Base-by-base conservation (phyloP, 2,329 filamentous ascomycete genomes). In the Beauveria caledonica region DNA sequence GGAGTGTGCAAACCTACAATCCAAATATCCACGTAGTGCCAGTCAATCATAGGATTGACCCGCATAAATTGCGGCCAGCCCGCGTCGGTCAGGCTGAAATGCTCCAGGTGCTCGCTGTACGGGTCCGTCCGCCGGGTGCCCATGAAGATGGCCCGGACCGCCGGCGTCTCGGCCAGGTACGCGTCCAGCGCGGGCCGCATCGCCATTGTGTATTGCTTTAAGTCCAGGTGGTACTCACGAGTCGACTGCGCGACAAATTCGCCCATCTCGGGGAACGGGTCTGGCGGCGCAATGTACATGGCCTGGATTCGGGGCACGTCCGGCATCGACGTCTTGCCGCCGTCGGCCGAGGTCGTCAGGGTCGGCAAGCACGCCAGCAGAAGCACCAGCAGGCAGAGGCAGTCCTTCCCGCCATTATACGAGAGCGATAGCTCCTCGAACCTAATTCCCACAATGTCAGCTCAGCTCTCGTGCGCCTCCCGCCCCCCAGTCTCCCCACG, bases 361-460 rank as follows among this genome's bases (percentile, higher is more conserved):
- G 60, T 55, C 44, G 81, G 76, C 58, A 83, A 77, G 66, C 77
- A 80, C 63, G 88, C 86, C 66, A 97, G 86, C 70, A 96, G 90
- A 65, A 97, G 80, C 68, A 97, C 83, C 7, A 97, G 81, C 19
- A 97, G 85, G 58, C 97, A 92, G 19, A 97, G 87, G 69, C 93
- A 97, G 80, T 97, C 94, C 74, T 99, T 99, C 63, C 94, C 94
- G 70, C 94, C 94, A 68, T 99, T 99, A 76, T 97, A 99, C 60
- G 93, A 96, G 64, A 97, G 80, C 5, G 92, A 91, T 63, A 97
- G 81, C 70, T 95, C 83, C 62, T 87, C 81, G 63, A 88, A 82
- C 62, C 90, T 94, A 29, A 17, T 8, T 29, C 48, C 13, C 21
- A 8, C 3, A 13, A 9, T 45, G n/a, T 21, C 27, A 10, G 15